Base-by-base conservation (phyloP, 208 protist genomes). In the Porcisia deanei region DNA sequence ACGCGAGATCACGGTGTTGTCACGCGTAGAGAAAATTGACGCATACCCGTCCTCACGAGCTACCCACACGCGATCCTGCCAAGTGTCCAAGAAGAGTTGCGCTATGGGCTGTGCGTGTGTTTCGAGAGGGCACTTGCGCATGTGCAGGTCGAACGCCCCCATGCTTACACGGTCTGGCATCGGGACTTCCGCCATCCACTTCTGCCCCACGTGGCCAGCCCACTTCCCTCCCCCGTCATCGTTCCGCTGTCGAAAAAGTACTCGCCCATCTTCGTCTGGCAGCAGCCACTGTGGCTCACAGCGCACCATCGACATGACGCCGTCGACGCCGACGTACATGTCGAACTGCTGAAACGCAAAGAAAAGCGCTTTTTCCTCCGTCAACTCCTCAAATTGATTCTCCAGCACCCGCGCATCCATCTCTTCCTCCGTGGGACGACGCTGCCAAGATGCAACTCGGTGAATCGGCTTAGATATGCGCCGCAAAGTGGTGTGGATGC, bases 281-380 rank as follows among this genome's bases (percentile, higher is more conserved):
- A 70, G 61, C 59, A 75, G 47, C 87, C 89, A 93, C 67, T 84
- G 77, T 9, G 91, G 91, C 61, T 71, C 57, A 70, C 85, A 94
- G 37, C 87, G 83, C 65, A 97, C 79, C 25, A 86, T 82, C 71
- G 93, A 76, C 69, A 97, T 80, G 1, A 82, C 85, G 25, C 73
- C 66, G 34, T 97, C 93, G 20, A 97, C 87, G 41, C 84, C 85
- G 9, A 97, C 77, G 75, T 91, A 97, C 77, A 97, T 77, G 64
- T 94, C 86, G 52, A 97, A 77, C 39, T 82, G 69, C 57, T 91
- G 69, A 47, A 95, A 91, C 2, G 80, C 90, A 71, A 86, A 93
- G 82, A 85, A 97, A 25, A 96, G 85, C 9, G 93, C 93, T 74
- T 87, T 89, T 34, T 96, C 86, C 49, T 94, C 86, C 4, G 85